Percentiles rank a stretch among this genome's conserved stretches.
These are phyloP conservation scores for Boletellus ananas DNA, from an alignment of 768 basidiomycete species.

Conservation along the genomic window DNA sequence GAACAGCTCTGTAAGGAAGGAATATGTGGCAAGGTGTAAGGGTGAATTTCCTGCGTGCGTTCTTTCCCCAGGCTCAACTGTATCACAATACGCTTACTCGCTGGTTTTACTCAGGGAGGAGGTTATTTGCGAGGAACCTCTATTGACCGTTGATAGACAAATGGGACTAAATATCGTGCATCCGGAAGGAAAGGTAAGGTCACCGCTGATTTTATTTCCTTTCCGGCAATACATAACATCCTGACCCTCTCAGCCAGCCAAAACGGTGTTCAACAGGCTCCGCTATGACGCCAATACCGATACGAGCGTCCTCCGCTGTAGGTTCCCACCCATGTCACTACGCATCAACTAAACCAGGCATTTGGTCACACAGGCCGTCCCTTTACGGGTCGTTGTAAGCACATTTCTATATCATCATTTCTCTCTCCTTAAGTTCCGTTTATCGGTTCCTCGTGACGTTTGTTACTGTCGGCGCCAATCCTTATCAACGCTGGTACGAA, in stretches of 20 bases:
- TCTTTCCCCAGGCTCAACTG: background rate
- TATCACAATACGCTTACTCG: background rate
- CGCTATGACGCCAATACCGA: conserved; percentile 77
- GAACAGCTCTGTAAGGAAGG: conserved; percentile 79
- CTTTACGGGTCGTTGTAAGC: conserved; percentile 87
- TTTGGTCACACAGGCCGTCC: conserved; percentile 59
- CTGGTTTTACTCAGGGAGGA: conserved; percentile 52
- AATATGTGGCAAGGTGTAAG: conserved; percentile 84
- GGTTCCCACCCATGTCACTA: background rate
- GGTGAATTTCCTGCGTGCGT: conserved; percentile 85
- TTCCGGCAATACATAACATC: conserved; percentile 2
- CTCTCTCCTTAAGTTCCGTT: background rate
- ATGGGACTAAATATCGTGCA: conserved; percentile 97
- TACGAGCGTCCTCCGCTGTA: conserved; percentile 86
- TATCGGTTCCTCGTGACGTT: background rate
- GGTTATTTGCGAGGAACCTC: conserved; percentile 77
- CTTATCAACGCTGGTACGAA: conserved; percentile 6
- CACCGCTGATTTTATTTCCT: background rate
- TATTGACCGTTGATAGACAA: conserved; percentile 91
- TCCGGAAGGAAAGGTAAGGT: conserved; percentile 82
- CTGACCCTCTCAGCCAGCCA: conserved; percentile 55
- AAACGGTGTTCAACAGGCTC: conserved; percentile 82
- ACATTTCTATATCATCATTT: background rate
- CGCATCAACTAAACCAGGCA: conserved; percentile 1
- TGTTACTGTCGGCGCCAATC: background rate